Evolutionary conservation across 768 basidiomycete species (phyloP).

Genomic region (Boletus rubescentipes): DNA sequence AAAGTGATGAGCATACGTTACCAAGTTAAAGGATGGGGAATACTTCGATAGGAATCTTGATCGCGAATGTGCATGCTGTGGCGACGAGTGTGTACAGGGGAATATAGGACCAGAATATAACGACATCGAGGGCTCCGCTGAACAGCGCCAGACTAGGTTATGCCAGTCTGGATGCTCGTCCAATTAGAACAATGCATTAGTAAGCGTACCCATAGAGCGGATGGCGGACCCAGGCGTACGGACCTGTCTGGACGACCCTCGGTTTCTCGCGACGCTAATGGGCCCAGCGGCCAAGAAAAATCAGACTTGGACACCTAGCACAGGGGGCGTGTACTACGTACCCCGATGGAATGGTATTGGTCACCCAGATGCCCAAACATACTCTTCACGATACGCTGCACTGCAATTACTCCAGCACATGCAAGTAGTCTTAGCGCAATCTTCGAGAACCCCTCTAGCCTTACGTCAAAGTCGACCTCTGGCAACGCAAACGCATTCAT

Average conservation of each 20-base stretch:
- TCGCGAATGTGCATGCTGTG: not conserved
- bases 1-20: not conserved
- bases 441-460: not conserved
- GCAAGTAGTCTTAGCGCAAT: not conserved
- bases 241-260: conserved; percentile 13
- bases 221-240: conserved; percentile 14
- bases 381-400: not conserved
- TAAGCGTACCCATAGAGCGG: conserved; percentile 8
- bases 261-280: conserved; percentile 10
- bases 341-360: conserved; percentile 10
- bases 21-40: too few relatives aligned
- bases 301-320: not conserved
- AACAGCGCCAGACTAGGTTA: not conserved
- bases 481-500: conserved; percentile 1
- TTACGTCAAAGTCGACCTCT: not conserved
- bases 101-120: conserved; percentile 12
- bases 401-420: not conserved
- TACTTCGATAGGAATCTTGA: conserved; percentile 14
- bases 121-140: not conserved
- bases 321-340: not conserved
- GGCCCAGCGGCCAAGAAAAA: too few relatives aligned
- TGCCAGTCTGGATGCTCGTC: not conserved
- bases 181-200: too few relatives aligned
- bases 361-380: conserved; percentile 3
- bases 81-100: not conserved